Percentiles rank a stretch among this genome's conserved stretches.
These are phyloP conservation scores for Carex kokanica DNA, from an alignment of 176 grass and related monocot species.

Conservation along the genomic window DNA sequence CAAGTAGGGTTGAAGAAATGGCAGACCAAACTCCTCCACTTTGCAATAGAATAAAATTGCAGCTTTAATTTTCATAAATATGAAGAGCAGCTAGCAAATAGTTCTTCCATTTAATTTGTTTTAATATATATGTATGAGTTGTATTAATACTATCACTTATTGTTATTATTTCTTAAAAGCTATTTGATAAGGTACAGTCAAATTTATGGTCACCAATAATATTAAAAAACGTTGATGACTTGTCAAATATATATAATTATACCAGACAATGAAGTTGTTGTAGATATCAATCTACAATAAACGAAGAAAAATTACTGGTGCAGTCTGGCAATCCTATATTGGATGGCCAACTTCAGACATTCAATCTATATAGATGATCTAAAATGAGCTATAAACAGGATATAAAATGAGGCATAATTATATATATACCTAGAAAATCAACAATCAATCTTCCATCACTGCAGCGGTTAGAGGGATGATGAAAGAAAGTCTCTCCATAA, in stretches of 20 bases:
- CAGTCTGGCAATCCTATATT: background rate
- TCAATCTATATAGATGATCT: background rate
- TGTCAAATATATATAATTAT: no score
- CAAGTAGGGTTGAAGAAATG: slow-evolving; percentile 34
- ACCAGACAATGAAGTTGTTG: no score
- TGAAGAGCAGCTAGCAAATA: background rate
- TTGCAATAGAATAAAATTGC: background rate
- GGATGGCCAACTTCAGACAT: background rate
- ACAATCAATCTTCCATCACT: slow-evolving; percentile 60
- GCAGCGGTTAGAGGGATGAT: slow-evolving; percentile 60
- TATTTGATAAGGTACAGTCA: no score
- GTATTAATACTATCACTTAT: no score
- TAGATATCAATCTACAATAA: no score
- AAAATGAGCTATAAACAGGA: background rate
- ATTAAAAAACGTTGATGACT: no score
- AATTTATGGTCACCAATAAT: no score
- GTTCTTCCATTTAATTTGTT: background rate
- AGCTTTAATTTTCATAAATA: background rate
- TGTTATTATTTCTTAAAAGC: no score
- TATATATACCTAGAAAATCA: slow-evolving; percentile 53
- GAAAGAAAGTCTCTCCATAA: slow-evolving; percentile 71
- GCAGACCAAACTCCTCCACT: slow-evolving; percentile 50
- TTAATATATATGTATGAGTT: background rate
- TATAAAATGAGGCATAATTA: background rate
- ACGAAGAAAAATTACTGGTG: background rate